Base-by-base conservation (phyloP, 2,329 filamentous ascomycete genomes). In the Monosporascus ibericus region DNA sequence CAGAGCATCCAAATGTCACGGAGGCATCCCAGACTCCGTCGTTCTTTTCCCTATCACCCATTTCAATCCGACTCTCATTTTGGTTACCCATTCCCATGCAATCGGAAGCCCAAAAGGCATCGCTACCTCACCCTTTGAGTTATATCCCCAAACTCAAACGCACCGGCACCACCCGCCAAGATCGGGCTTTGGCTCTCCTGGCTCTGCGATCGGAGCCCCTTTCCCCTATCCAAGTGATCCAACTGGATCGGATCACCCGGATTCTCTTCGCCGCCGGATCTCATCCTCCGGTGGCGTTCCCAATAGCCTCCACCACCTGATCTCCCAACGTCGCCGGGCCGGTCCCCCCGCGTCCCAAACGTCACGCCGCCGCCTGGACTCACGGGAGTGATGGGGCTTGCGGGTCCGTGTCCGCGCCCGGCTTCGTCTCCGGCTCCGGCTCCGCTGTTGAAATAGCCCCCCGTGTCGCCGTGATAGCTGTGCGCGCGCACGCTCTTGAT, bases 401-500 rank as follows among this genome's bases (percentile, higher is more conserved):
- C 39, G 39, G 9, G 37, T 7, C 37, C 37, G 37, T n/a, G 37
- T n/a, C 17, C 39, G 39, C n/a, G 39, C 5, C 20, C 18, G 39
- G 18, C n/a, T 20, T 20, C 39, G 39, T 18, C n/a, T 20, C 39
- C 18, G 18, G 18, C 5, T 18, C 39, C 39, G 39, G 39, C 18
- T 9, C 39, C 39, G n/a, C 9, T 20, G 18, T 40, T 40, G 38
- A n/a, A 40, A 20, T n/a, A 40, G 11, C 42, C 42, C 11, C 22
- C 1, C 8, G 24, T 22, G 24, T 6, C 1, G 42, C 11, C 14
- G 24, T 3, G 25, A 44, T 20, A 8, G 38, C 17, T 1, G 17
- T 46, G 22, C 2, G 22, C n/a, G 42, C 42, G 42, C 42, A 65
- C 52, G 36, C 56, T 65, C 55, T 65, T 59, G 40, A 66, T 57